phyloP scores from a whole-genome alignment of 2,329 filamentous ascomycete species.

The Trichoderma afroharzianum region DNA sequence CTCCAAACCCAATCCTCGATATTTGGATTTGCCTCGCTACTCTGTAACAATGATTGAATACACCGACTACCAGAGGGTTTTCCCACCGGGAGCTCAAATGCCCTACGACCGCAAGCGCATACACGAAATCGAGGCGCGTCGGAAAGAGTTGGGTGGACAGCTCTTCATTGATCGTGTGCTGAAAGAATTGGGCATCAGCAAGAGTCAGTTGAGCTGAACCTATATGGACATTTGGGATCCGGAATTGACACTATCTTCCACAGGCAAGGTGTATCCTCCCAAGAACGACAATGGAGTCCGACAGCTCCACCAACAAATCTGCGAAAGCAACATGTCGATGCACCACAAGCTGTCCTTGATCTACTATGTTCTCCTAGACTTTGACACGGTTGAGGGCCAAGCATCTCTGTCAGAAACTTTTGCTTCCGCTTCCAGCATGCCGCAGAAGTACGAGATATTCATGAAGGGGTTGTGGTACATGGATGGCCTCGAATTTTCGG shows the following conservation, averaged over 20 bases:
- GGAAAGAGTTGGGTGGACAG: conserved; percentile 63
- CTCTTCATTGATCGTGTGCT: conserved; percentile 80
- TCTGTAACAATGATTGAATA: conserved; percentile 55
- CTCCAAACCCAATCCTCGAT: neutral
- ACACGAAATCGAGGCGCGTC: conserved; percentile 62
- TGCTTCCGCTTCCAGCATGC: conserved; percentile 60
- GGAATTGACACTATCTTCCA: conserved; percentile 14
- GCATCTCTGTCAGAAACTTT: conserved; percentile 54
- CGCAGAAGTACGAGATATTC: conserved; percentile 72
- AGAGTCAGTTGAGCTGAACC: conserved; percentile 46
- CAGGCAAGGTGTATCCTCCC: conserved; percentile 68
- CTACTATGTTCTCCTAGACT: conserved; percentile 79
- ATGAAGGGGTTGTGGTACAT: conserved; percentile 81
- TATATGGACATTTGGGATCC: neutral
- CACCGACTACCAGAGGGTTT: conserved; percentile 65
- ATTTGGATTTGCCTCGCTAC: neutral
- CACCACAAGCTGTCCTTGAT: conserved; percentile 80
- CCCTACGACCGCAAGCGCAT: conserved; percentile 59
- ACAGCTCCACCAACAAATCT: conserved; percentile 67
- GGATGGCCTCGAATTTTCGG: conserved; percentile 66
- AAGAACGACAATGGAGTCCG: conserved; percentile 64
- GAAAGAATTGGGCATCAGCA: conserved; percentile 61
- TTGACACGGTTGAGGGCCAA: conserved; percentile 52
- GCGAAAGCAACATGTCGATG: conserved; percentile 58
- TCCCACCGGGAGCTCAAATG: conserved; percentile 56